Conservation (phyloP, 2,329 filamentous ascomycete genomes). For the Hymenoscyphus albidus region DNA sequence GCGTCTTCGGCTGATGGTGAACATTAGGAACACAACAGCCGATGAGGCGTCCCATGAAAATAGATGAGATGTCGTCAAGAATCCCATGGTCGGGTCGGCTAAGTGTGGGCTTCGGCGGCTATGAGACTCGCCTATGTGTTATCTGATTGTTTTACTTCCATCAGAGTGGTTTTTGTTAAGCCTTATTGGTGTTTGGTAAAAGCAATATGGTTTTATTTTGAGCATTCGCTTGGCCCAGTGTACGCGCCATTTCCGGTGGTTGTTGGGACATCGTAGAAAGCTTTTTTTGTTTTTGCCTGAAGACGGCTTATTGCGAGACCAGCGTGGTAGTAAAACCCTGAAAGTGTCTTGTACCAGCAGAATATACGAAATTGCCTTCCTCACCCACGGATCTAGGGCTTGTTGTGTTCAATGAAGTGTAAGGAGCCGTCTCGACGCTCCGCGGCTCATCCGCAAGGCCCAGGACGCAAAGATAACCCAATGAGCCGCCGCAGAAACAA, state of each 20-base stretch:
- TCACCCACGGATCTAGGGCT: background rate
- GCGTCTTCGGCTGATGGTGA: background rate
- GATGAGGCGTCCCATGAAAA: constrained; percentile 1
- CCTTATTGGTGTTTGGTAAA: background rate
- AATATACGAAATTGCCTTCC: background rate
- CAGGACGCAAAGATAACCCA: background rate
- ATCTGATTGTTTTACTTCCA: background rate
- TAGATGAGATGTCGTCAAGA: background rate
- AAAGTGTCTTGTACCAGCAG: background rate
- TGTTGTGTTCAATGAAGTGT: background rate
- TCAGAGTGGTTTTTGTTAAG: background rate
- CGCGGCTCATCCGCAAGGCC: background rate
- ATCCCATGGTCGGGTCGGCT: background rate
- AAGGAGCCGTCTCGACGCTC: background rate
- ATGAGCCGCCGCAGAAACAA: background rate
- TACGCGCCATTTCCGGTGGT: background rate
- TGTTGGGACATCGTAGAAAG: background rate
- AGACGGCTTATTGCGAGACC: background rate
- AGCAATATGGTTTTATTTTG: background rate
- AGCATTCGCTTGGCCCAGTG: background rate
- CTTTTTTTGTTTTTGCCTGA: background rate
- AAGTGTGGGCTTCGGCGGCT: constrained; percentile 2
- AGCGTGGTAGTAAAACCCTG: background rate
- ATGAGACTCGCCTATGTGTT: background rate
- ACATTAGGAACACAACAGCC: background rate